These are phyloP conservation scores for Leptosphaerulina australis DNA, from an alignment of 2,329 filamentous ascomycete species.

Conservation along the genomic window DNA sequence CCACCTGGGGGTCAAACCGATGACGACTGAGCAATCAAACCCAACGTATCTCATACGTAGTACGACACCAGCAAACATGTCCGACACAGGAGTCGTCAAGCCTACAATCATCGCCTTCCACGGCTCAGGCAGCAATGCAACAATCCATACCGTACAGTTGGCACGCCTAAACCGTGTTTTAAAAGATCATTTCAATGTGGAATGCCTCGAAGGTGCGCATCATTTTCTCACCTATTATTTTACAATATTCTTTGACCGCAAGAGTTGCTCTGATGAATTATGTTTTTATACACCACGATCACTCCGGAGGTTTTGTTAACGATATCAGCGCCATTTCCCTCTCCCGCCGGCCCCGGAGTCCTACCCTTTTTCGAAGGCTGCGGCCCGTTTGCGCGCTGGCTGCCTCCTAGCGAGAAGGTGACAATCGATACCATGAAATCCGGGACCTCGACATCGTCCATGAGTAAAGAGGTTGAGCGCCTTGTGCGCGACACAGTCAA, in stretches of 20 bases:
- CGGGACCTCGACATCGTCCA: conserved; percentile 16
- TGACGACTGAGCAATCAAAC: not conserved
- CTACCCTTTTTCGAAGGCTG: conserved; percentile 49
- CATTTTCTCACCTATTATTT: not conserved
- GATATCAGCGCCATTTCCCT: conserved; percentile 37
- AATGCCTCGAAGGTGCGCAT: conserved; percentile 33
- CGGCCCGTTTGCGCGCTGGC: conserved; percentile 45
- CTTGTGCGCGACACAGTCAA: conserved; percentile 27
- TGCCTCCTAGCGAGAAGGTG: conserved; percentile 28
- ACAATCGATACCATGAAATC: conserved; percentile 24
- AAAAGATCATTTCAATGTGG: conserved; percentile 34
- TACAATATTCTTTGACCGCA: not conserved
- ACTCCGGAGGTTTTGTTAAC: too few relatives aligned
- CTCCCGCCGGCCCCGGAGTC: conserved; percentile 43
- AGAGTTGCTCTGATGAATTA: too few relatives aligned
- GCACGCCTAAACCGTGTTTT: conserved; percentile 37
- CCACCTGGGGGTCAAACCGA: not conserved
- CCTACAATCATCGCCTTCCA: conserved; percentile 47
- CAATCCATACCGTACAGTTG: conserved; percentile 42
- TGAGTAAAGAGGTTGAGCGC: conserved; percentile 31
- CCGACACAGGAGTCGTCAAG: conserved; percentile 19
- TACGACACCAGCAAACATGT: conserved; percentile 4
- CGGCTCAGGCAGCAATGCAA: conserved; percentile 44
- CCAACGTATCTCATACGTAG: conserved; percentile 4
- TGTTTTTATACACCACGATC: too few relatives aligned